These are phyloP conservation scores for Trichoderma atrobrunneum DNA, from an alignment of 2,329 filamentous ascomycete genomes.

Conservation along the genomic window DNA sequence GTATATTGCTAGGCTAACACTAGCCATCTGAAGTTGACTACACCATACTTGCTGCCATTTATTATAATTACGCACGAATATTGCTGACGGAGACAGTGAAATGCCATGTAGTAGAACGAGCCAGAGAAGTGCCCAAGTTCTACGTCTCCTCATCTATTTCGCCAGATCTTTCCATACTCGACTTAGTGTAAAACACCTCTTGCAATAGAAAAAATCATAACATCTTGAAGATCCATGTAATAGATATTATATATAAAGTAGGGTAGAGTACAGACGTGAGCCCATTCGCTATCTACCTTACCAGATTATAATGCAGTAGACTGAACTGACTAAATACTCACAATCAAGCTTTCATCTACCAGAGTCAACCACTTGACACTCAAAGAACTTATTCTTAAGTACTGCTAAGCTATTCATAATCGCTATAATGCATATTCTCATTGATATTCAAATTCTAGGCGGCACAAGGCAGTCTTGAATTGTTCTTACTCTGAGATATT, in stretches of 20 bases:
- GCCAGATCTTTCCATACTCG: background rate
- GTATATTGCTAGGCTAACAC: too few species aligned
- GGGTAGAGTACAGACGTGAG: background rate
- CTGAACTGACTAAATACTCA: background rate
- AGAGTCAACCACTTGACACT: background rate
- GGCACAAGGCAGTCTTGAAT: background rate
- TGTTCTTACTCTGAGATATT: background rate
- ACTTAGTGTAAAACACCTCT: background rate
- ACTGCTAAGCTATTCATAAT: too few species aligned
- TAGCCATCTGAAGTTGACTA: background rate
- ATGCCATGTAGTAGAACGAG: background rate
- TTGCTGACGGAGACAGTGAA: background rate
- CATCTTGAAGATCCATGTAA: background rate
- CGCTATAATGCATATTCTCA: background rate
- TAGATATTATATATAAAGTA: background rate
- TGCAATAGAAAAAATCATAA: background rate
- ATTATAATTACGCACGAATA: background rate
- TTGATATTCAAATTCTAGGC: background rate
- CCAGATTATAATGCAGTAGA: background rate
- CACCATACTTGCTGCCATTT: background rate
- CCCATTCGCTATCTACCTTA: too few species aligned
- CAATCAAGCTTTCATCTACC: background rate
- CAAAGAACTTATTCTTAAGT: background rate
- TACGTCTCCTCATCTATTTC: background rate
- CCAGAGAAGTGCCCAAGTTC: background rate